Percentiles rank a stretch among this genome's conserved stretches.
Evolutionary conservation across 2,329 filamentous ascomycete genomes (phyloP).

Genomic region (Trichoderma pleuroti): DNA sequence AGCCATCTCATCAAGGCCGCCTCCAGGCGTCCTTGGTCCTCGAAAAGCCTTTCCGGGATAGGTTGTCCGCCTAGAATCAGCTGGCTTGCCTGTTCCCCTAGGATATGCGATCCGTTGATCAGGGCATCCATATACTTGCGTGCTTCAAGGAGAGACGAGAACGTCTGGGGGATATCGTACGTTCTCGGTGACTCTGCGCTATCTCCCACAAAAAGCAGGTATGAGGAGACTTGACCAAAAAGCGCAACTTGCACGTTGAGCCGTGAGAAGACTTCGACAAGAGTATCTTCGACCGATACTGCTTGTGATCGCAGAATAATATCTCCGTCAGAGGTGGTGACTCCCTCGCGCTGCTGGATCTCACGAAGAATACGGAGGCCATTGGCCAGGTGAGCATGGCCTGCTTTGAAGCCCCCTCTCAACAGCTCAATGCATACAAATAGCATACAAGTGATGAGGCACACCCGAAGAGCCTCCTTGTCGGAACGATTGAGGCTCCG

Average conservation of each 20-base stretch:
- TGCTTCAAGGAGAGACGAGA: constrained; percentile 8
- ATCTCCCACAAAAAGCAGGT: constrained; percentile 16
- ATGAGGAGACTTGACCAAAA: constrained; percentile 27
- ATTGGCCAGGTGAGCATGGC: constrained; percentile 30
- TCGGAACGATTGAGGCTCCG: constrained; percentile 25
- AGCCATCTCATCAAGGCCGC: constrained; percentile 1
- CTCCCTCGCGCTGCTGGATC: constrained; percentile 13
- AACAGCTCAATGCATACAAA: constrained; percentile 41
- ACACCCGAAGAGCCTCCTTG: constrained; percentile 32
- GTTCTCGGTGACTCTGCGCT: constrained; percentile 18
- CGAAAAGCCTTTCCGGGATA: not conserved
- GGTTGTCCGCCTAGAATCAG: not conserved
- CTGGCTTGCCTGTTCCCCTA: not conserved
- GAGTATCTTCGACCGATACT: constrained; percentile 19
- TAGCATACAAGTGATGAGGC: constrained; percentile 40
- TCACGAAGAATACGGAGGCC: constrained; percentile 31
- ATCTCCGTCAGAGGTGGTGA: not conserved
- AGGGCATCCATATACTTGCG: constrained; percentile 5
- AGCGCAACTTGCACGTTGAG: constrained; percentile 29
- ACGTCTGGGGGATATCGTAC: constrained; percentile 9
- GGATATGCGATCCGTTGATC: not conserved
- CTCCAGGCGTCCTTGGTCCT: not conserved
- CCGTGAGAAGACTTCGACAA: constrained; percentile 28
- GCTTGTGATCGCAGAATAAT: constrained; percentile 15
- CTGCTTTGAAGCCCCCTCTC: constrained; percentile 30